These are phyloP conservation scores for Grosmannia huntii DNA, from an alignment of 2,329 filamentous ascomycete species.

Conservation along the genomic window DNA sequence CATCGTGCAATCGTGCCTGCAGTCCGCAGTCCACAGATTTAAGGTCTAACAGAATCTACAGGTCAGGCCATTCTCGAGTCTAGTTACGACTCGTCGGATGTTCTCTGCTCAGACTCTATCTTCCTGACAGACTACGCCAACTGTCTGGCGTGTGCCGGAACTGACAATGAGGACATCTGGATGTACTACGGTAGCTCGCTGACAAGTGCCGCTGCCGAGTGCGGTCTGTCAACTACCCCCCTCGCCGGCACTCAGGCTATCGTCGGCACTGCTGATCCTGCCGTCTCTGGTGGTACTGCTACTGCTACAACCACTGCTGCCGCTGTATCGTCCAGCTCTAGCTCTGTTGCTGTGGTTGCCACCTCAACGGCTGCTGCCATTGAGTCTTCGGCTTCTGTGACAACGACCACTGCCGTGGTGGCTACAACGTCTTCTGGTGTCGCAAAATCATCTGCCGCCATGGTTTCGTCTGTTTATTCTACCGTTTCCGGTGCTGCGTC, in stretches of 20 bases:
- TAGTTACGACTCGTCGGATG: slow-evolving; percentile 13
- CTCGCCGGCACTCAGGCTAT: slow-evolving; percentile 10
- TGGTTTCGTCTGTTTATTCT: not conserved
- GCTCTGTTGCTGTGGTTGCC: not conserved
- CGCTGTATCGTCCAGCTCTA: not conserved
- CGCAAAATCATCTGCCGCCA: too few relatives aligned
- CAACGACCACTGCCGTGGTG: not conserved
- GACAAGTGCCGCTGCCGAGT: slow-evolving; percentile 16
- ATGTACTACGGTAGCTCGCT: slow-evolving; percentile 24
- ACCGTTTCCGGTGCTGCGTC: not conserved
- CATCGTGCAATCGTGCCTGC: not conserved
- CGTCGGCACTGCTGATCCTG: slow-evolving; percentile 11
- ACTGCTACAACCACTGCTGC: slow-evolving; percentile 1
- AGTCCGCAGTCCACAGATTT: not conserved
- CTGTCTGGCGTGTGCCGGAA: slow-evolving; percentile 25
- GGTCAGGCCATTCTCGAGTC: slow-evolving; percentile 23
- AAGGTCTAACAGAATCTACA: slow-evolving; percentile 2
- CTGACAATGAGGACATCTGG: slow-evolving; percentile 29
- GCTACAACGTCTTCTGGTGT: not conserved
- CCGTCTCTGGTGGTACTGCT: not conserved
- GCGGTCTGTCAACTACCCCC: slow-evolving; percentile 16
- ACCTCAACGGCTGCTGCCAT: not conserved
- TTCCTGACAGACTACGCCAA: slow-evolving; percentile 26
- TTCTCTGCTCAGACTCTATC: slow-evolving; percentile 21
- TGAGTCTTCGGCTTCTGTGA: not conserved